Base-by-base conservation (phyloP, 129 eudicot genomes). In the Pulicaria dysenterica region DNA sequence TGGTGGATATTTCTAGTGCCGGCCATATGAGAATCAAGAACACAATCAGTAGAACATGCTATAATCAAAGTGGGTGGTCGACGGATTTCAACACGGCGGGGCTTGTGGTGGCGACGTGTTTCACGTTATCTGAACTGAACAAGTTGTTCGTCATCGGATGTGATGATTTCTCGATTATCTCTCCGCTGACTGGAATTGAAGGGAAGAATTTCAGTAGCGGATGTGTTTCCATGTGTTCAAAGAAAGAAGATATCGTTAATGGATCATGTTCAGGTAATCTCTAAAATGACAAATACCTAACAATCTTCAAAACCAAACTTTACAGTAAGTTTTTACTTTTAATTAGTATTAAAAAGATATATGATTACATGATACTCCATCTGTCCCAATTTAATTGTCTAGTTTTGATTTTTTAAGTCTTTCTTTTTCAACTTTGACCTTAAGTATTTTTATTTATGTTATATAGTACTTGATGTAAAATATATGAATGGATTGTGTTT, bases 81-180 rank as follows among this genome's bases (percentile, higher is more conserved):
- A 41, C 24, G 7, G 3, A 7, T 3, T 15, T 37, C 3, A 43
- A n/a, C 4, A 1, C 24, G 4, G 63, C 78, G 0, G 61, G 54
- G 41, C 41, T 57, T 3, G 38, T 46, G 53, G 36, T 76, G 9
- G 42, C 17, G 3, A 13, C 70, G 38, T 47, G 45, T 1, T 63
- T 41, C 45, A 43, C 76, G 2, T 69, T 70, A 17, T 83, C 87
- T 0, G 78, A 69, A 7, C 19, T 46, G 11, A 79, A 83, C 39
- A 62, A 19, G 12, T 74, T 87, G 46, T 61, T 54, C 0, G 79
- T 77, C 12, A 24, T 84, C 7, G 89, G 92, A 7, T 87, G 92
- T 10, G 85, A 87, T 37, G 81, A 75, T 3, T 48, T 47, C 1
- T 86, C 83, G 5, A 12, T 81, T 5, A 67, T 81, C 6, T 1